These are phyloP conservation scores for Yamadazyma triangularis DNA, from an alignment of 1,139 yeast species.

Conservation along the genomic window DNA sequence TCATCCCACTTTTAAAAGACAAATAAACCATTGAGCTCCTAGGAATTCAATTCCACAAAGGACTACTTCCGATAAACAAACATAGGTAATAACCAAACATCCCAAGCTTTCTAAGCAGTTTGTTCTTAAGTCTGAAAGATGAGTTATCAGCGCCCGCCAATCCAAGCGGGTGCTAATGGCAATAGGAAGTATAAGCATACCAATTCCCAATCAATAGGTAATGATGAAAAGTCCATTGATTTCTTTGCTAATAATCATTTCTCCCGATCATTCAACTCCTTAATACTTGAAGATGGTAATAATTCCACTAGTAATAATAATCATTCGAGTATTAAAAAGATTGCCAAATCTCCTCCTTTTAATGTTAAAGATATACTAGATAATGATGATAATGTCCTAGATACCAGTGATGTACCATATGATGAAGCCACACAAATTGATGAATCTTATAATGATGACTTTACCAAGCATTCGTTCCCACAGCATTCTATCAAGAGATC, in stretches of 20 bases:
- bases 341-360: constrained; percentile 44
- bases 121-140: no score
- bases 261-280: constrained; percentile 42
- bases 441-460: constrained; percentile 1
- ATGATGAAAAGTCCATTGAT: constrained; percentile 18
- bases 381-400: constrained; percentile 5
- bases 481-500: constrained; percentile 36
- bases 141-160: constrained; percentile 25
- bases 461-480: not conserved
- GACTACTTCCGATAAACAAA: no score
- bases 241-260: constrained; percentile 39
- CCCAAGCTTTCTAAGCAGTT: no score
- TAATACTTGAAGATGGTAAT: constrained; percentile 37
- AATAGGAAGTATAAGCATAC: constrained; percentile 7
- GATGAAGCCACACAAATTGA: not conserved
- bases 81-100: no score
- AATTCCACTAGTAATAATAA: constrained; percentile 1
- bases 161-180: constrained; percentile 17
- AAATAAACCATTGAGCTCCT: no score
- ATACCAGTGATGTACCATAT: not conserved
- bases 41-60: no score
- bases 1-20: no score
- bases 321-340: constrained; percentile 12
- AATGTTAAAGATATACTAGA: constrained; percentile 18
- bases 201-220: not conserved